Conservation (phyloP, 2,329 filamentous ascomycete species). For the Xylogone sp. region DNA sequence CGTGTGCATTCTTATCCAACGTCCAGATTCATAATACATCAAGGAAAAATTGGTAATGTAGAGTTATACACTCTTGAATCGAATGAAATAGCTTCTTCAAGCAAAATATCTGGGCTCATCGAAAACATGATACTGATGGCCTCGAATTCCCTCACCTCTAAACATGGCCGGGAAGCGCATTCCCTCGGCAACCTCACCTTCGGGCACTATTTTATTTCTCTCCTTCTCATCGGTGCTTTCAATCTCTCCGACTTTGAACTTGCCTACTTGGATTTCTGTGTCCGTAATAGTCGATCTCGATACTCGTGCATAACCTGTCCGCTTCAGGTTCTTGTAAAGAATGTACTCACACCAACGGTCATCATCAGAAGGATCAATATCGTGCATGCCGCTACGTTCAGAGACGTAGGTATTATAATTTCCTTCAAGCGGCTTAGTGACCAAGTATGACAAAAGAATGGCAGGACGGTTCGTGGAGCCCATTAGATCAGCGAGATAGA, state of each 20-base stretch:
- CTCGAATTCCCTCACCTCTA: conserved; percentile 78
- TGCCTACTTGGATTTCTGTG: conserved; percentile 93
- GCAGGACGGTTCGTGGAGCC: conserved; percentile 73
- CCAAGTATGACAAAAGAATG: conserved; percentile 86
- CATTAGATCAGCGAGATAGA: conserved; percentile 88
- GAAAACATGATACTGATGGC: conserved; percentile 93
- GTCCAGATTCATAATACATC: not conserved
- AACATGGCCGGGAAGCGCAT: conserved; percentile 83
- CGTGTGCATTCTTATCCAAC: not conserved
- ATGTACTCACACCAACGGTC: conserved; percentile 99
- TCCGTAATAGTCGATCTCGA: conserved; percentile 91
- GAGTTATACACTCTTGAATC: not conserved
- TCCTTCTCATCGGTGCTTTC: conserved; percentile 58
- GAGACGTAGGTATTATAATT: conserved; percentile 98
- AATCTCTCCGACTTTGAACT: conserved; percentile 79
- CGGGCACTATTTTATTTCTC: conserved; percentile 55
- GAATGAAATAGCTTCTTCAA: conserved; percentile 8
- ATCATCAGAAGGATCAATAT: conserved; percentile 90
- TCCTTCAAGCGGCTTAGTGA: conserved; percentile 83
- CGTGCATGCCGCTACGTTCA: conserved; percentile 82
- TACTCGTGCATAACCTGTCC: conserved; percentile 85
- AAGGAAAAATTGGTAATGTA: not conserved
- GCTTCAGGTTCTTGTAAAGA: conserved; percentile 81
- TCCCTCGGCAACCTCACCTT: conserved; percentile 71
- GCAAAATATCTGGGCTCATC: conserved; percentile 75